Evolutionary conservation across 192 early-diverging fungal genomes (phyloP), one percentile per base, ranked within the genome.

Genomic region (Rhizophagus clarus): DNA sequence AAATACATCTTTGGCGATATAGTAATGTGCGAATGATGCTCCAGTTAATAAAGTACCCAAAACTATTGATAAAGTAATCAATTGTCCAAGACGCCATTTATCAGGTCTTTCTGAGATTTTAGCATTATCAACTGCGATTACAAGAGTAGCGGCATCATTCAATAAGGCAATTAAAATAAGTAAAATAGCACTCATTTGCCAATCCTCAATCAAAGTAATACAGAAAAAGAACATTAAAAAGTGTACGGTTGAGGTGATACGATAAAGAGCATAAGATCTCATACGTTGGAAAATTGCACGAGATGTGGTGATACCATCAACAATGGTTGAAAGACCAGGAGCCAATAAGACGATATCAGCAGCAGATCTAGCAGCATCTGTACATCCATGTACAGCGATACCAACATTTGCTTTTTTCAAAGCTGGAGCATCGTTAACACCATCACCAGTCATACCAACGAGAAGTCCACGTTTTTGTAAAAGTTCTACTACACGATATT

Each of bases 371-470:
- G 97, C 97, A 77, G 96, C 96, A 85, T 98, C 97, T 2, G 97
- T 98, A 86, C 96, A 96, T 75, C 95, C 95, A 66, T 96, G 91
- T 67, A 98, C 96, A 61, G 97, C 97, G 86, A 98, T 98, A 79
- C 97, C 97, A 74, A 98, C 96, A 83, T 97, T 94, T 76, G 96
- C 96, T 89, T 97, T 97, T 88, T 98, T 98, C 32, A 99, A 87
- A 24, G 97, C 97, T 15, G 97, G 97, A 20, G 97, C 97, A 85
- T 99, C 97, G 84, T 99, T 99, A 68, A 97, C 95, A 86, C 96
- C 96, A 86, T 97, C 97, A 83, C 97, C 97, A 56, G 97, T 98
- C 97, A 98, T 98, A 82, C 95, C 94, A 74, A 96, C 94, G 14
- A 95, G 82, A 28, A 92, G 81, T n/a, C 93, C 93, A 79, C 92